Evolutionary conservation across 2,329 filamentous ascomycete species (phyloP).

Genomic region (Juglanconis juglandina): DNA sequence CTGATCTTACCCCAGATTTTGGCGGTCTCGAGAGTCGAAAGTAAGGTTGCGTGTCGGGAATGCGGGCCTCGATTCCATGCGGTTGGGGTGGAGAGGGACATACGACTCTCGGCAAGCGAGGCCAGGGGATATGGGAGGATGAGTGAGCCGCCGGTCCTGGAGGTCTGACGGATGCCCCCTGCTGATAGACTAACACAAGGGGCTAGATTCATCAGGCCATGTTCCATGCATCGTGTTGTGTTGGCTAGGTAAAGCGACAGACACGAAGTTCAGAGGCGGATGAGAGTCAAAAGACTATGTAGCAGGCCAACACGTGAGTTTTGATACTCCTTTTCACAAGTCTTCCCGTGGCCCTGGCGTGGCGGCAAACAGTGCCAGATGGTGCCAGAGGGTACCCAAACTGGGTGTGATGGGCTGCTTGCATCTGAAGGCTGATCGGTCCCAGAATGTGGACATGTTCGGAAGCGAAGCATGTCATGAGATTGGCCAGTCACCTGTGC

Average conservation of each 20-base stretch:
- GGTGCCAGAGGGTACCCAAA: no score
- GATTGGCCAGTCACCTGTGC: background rate
- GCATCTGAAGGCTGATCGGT: background rate
- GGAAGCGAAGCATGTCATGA: background rate
- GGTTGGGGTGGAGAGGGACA: constrained; percentile 8
- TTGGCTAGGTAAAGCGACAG: background rate
- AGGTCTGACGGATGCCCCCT: no score
- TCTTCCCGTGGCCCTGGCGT: no score
- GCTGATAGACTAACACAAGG: background rate
- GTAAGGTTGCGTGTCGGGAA: constrained; percentile 2
- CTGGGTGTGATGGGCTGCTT: background rate
- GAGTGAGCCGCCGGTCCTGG: background rate
- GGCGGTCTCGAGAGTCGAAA: background rate
- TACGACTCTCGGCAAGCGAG: background rate
- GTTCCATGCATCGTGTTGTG: background rate
- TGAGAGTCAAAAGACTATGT: background rate
- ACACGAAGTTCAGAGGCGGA: background rate
- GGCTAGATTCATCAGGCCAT: background rate
- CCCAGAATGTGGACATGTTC: background rate
- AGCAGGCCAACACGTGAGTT: background rate
- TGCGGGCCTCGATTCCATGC: constrained; percentile 17
- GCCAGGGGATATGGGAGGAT: background rate
- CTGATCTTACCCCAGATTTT: constrained; percentile 15
- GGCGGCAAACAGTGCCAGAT: no score
- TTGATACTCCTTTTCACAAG: no score